These are phyloP conservation scores for Candida nemodendra DNA, from an alignment of 805 yeast genomes.

Conservation along the genomic window DNA sequence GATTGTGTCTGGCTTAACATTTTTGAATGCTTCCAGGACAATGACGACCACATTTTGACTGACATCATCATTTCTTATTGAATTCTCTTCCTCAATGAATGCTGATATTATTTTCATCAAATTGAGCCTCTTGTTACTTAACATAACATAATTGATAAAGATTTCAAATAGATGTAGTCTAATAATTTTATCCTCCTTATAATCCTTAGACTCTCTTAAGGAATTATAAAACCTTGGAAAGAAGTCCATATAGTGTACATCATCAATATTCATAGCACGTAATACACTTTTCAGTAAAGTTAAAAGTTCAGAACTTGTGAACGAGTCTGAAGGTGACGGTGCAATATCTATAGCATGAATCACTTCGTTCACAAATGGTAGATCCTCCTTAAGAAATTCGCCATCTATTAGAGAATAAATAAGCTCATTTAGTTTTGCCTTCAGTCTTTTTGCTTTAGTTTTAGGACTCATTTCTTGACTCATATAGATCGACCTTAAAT, in stretches of 20 bases:
- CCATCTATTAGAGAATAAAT: conserved; percentile 19
- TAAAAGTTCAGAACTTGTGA: conserved; percentile 24
- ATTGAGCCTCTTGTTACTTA: conserved; percentile 28
- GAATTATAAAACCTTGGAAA: conserved; percentile 35
- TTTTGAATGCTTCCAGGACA: conserved; percentile 31
- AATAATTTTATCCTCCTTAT: conserved; percentile 15
- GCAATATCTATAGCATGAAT: conserved; percentile 31
- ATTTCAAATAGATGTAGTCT: conserved; percentile 34
- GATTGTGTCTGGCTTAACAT: conserved; percentile 28
- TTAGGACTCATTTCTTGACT: conserved; percentile 27
- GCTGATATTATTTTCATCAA: conserved; percentile 28
- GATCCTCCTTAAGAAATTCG: conserved; percentile 24
- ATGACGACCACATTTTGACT: conserved; percentile 26
- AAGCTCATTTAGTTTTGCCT: conserved; percentile 19
- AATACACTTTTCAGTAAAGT: conserved; percentile 22
- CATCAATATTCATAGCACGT: conserved; percentile 29
- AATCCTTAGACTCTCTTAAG: conserved; percentile 27
- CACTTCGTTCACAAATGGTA: conserved; percentile 29
- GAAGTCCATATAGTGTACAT: conserved; percentile 29
- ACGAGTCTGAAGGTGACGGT: conserved; percentile 24
- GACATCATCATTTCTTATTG: conserved; percentile 13
- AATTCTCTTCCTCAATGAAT: conserved; percentile 26
- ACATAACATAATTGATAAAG: conserved; percentile 31
- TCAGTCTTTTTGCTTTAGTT: conserved; percentile 26
- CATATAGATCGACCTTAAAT: conserved; percentile 25